A percentile compares a stretch with the other conserved stretches of the same genome.
These are phyloP conservation scores for Aspergillus awamori DNA, from an alignment of 2,329 filamentous ascomycete genomes.

Conservation along the genomic window DNA sequence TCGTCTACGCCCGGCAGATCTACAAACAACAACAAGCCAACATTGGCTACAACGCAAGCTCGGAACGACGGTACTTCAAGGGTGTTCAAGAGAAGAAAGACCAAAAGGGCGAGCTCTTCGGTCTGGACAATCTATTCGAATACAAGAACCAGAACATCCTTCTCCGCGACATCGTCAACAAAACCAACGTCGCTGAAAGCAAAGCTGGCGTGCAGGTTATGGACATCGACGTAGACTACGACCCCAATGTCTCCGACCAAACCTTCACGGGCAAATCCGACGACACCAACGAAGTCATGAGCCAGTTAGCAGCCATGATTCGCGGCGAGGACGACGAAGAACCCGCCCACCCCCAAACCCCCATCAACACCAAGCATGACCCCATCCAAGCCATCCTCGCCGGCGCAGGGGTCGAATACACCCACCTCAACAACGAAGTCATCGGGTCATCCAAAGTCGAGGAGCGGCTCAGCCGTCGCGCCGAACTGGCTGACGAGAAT, in stretches of 20 bases:
- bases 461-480: conserved; percentile 75
- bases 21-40: conserved; percentile 99
- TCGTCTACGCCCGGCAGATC: conserved; percentile 94
- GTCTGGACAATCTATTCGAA: conserved; percentile 80
- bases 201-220: conserved; percentile 79
- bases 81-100: conserved; percentile 83
- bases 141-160: conserved; percentile 79
- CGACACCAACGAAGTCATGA: conserved; percentile 65
- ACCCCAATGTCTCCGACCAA: conserved; percentile 55
- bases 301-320: conserved; percentile 69
- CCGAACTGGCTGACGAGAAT: conserved; percentile 54
- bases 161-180: conserved; percentile 94
- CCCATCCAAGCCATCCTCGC: conserved; percentile 87
- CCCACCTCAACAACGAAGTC: conserved; percentile 94
- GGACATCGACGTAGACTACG: conserved; percentile 69
- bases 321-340: conserved; percentile 44
- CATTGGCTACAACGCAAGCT: conserved; percentile 91
- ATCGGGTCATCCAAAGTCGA: conserved; percentile 93
- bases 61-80: conserved; percentile 91
- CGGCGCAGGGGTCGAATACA: conserved; percentile 88
- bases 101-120: conserved; percentile 92
- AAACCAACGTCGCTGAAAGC: conserved; percentile 94
- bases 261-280: conserved; percentile 18
- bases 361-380: conserved; percentile 57
- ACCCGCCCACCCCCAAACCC: conserved; percentile 29